Conservation (phyloP, 2,329 filamentous ascomycete species). For the Ophiostoma angusticollis region DNA sequence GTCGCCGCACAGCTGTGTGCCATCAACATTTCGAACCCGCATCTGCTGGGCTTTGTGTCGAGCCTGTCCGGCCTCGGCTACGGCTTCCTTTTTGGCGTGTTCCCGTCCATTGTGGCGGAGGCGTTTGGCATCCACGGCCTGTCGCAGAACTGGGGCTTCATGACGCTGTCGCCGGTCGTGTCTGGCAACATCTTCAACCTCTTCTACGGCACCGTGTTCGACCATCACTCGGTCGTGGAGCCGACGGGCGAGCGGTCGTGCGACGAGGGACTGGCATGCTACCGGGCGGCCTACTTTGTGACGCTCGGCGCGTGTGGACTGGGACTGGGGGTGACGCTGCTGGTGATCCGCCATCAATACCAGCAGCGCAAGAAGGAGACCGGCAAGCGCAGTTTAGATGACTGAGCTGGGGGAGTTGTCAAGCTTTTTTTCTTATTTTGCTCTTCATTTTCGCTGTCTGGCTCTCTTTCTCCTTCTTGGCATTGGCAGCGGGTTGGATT, state of each 20-base stretch:
- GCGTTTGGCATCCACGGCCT: conserved; percentile 82
- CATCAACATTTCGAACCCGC: conserved; percentile 61
- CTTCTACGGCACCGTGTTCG: conserved; percentile 75
- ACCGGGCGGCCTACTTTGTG: conserved; percentile 65
- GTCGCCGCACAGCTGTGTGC: conserved; percentile 66
- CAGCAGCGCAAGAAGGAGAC: conserved; percentile 24
- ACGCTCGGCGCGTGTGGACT: conserved; percentile 60
- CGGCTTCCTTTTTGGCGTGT: conserved; percentile 87
- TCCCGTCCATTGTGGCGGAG: conserved; percentile 78
- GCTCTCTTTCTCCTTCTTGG: neutral
- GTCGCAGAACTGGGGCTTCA: conserved; percentile 91
- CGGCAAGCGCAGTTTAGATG: conserved; percentile 14
- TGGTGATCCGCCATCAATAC: conserved; percentile 52
- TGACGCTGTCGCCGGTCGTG: conserved; percentile 79
- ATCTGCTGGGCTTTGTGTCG: conserved; percentile 65
- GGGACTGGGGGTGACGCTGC: conserved; percentile 57
- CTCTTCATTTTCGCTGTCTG: neutral
- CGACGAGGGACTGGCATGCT: conserved; percentile 66
- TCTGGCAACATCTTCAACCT: conserved; percentile 89
- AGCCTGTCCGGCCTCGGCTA: conserved; percentile 79
- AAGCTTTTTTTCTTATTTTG: neutral
- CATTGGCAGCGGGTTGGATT: too few relatives aligned
- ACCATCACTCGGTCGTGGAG: conserved; percentile 59
- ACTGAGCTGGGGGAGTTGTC: neutral
- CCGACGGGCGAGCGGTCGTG: conserved; percentile 62